phyloP scores from a whole-genome alignment of 306 rosid species.

The Rosa persica region DNA sequence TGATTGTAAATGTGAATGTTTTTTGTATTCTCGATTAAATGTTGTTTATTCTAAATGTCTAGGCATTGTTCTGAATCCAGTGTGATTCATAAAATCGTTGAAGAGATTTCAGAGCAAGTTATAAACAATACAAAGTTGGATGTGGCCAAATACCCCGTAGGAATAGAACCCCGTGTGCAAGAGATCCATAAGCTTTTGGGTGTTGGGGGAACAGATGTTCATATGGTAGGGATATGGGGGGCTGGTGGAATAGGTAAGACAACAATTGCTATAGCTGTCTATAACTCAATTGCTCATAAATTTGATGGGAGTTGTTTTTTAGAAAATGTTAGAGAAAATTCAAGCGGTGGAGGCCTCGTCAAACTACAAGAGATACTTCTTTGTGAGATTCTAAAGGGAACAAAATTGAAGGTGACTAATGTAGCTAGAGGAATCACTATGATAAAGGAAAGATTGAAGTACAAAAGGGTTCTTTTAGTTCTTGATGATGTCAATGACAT shows the following conservation, averaged over 20 bases:
- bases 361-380: not conserved
- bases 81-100: not conserved
- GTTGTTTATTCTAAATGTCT: too few relatives aligned
- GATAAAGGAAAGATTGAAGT: not conserved
- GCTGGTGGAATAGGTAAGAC: not conserved
- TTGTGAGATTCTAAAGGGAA: not conserved
- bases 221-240: not conserved
- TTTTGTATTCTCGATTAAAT: too few relatives aligned
- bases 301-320: not conserved
- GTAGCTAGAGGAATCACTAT: not conserved
- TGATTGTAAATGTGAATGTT: too few relatives aligned
- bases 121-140: not conserved
- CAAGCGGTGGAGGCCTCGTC: not conserved
- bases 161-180: not conserved
- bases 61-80: not conserved
- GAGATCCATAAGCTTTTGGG: not conserved
- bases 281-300: not conserved
- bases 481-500: not conserved
- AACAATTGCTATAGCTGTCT: not conserved
- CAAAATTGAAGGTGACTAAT: not conserved
- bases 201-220: not conserved
- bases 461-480: not conserved
- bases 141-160: not conserved
- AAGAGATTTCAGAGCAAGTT: not conserved
- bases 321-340: not conserved